phyloP scores from a whole-genome alignment of 2,329 filamentous ascomycete genomes.

The Neobulgaria alba region DNA sequence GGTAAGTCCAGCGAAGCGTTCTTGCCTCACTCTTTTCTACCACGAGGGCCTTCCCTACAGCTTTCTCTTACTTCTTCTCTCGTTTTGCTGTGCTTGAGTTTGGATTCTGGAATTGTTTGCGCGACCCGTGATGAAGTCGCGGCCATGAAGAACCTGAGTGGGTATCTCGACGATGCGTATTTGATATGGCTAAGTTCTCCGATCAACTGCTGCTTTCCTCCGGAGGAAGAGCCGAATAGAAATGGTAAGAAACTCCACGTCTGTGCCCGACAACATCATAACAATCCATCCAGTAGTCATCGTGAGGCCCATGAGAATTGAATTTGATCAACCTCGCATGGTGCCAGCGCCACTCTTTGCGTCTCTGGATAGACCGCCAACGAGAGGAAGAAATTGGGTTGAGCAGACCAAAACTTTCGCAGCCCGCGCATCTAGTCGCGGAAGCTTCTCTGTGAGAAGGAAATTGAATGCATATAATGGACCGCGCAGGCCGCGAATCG shows the following conservation, averaged over 20 bases:
- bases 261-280: slow-evolving; percentile 7
- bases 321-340: slow-evolving; percentile 33
- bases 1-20: not conserved
- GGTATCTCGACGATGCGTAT: slow-evolving; percentile 28
- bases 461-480: slow-evolving; percentile 34
- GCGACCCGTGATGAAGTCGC: slow-evolving; percentile 15
- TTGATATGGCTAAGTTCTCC: slow-evolving; percentile 22
- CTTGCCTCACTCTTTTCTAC: not conserved
- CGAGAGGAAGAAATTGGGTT: slow-evolving; percentile 24
- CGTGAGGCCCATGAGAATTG: slow-evolving; percentile 31
- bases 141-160: slow-evolving; percentile 26
- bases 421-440: slow-evolving; percentile 34
- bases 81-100: not conserved
- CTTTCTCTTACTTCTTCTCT: not conserved
- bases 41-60: not conserved
- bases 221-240: slow-evolving; percentile 1
- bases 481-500: slow-evolving; percentile 47
- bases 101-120: not conserved
- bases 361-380: slow-evolving; percentile 19
- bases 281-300: slow-evolving; percentile 22
- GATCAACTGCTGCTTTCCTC: slow-evolving; percentile 23
- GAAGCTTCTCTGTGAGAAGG: slow-evolving; percentile 38
- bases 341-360: slow-evolving; percentile 27
- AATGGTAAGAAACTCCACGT: slow-evolving; percentile 19
- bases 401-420: slow-evolving; percentile 32